Percentiles rank a stretch among this genome's conserved stretches.
Evolutionary conservation across 2,329 filamentous ascomycete species (phyloP).

Genomic region (Onygenales sp.): DNA sequence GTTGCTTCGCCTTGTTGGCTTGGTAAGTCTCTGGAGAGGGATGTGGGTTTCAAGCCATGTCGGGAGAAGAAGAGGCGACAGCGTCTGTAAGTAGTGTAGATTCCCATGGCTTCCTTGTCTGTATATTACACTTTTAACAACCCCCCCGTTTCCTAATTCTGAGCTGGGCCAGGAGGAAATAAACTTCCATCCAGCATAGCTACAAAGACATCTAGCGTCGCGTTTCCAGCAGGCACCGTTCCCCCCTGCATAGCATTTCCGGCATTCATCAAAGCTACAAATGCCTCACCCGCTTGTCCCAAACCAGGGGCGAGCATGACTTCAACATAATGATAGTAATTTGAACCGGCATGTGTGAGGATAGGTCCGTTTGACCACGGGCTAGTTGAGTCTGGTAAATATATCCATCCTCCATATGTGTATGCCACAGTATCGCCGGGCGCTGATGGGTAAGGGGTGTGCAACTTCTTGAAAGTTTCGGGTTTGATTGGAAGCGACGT

Average conservation of each 20-base stretch:
- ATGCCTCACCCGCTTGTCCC: neutral
- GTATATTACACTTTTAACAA: too few species aligned
- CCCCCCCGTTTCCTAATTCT: neutral
- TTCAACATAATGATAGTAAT: neutral
- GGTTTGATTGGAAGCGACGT: constrained; percentile 2
- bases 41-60: too few species aligned
- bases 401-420: constrained; percentile 7
- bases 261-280: neutral
- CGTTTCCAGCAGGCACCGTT: neutral
- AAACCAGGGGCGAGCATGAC: neutral
- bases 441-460: constrained; percentile 3
- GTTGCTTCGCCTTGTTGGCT: too few species aligned
- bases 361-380: constrained; percentile 6
- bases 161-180: neutral
- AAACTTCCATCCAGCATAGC: neutral
- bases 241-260: neutral
- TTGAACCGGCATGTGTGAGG: constrained; percentile 4
- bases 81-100: too few species aligned
- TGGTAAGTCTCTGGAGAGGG: too few species aligned
- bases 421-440: neutral
- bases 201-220: neutral
- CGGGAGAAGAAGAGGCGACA: too few species aligned
- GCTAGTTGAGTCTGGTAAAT: neutral
- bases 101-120: too few species aligned
- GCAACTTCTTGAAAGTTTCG: constrained; percentile 5